A percentile compares a stretch with the other conserved stretches of the same genome.
Evolutionary conservation across 495 filamentous ascomycete species (phyloP).

Genomic region (Sabuloglossum arenarium): DNA sequence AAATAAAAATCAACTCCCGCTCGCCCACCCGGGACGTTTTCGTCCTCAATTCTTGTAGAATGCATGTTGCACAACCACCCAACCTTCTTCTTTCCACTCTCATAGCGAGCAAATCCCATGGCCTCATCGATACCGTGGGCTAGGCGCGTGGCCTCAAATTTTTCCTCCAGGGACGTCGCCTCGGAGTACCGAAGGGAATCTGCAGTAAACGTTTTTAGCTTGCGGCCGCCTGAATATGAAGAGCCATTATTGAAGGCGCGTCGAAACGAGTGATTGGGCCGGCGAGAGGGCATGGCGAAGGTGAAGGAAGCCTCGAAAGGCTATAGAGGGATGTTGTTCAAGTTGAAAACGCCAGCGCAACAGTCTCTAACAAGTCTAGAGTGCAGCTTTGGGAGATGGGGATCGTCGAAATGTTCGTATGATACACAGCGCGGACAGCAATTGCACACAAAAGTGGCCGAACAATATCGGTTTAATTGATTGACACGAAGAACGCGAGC

Average conservation of each 20-base stretch:
- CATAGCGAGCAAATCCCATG: slow-evolving; percentile 84
- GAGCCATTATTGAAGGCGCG: slow-evolving; percentile 7
- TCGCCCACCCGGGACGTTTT: slow-evolving; percentile 58
- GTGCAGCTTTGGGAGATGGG: neutral
- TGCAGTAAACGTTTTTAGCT: slow-evolving; percentile 58
- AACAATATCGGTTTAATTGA: neutral
- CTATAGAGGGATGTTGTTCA: neutral
- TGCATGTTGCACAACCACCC: slow-evolving; percentile 96
- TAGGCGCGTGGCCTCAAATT: slow-evolving; percentile 60
- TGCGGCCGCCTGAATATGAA: slow-evolving; percentile 29
- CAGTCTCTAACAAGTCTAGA: neutral
- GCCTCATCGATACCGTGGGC: slow-evolving; percentile 83
- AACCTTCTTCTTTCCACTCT: slow-evolving; percentile 62
- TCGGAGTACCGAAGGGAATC: slow-evolving; percentile 53
- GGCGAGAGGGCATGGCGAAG: slow-evolving; percentile 33
- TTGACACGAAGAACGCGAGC: neutral
- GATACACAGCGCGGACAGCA: neutral
- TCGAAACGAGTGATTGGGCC: slow-evolving; percentile 19
- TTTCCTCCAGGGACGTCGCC: slow-evolving; percentile 69
- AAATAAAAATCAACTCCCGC: slow-evolving; percentile 96
- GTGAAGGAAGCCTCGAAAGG: neutral
- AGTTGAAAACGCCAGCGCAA: neutral
- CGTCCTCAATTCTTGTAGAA: slow-evolving; percentile 67
- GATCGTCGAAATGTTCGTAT: neutral
- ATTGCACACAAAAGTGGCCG: neutral